Conservation (phyloP, 257 asterid genomes). For the Forsythia viridissima region DNA sequence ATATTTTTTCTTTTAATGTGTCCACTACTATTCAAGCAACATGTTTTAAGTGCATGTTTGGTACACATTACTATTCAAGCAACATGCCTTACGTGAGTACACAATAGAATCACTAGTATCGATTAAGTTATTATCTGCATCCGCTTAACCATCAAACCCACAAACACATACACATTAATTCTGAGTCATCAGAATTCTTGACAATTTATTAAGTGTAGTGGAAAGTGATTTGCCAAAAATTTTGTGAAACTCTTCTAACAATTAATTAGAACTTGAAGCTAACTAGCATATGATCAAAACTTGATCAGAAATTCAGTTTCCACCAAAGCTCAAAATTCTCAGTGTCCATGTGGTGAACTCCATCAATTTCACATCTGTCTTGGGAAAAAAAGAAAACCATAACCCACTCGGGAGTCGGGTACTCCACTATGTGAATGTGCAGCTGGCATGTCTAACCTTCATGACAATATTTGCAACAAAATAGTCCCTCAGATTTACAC, state of each 20-base stretch:
- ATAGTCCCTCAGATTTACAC: background rate
- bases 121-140: background rate
- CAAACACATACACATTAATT: background rate
- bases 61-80: background rate
- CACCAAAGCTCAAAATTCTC: background rate
- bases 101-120: background rate
- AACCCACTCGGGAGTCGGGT: background rate
- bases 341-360: background rate
- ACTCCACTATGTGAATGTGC: background rate
- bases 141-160: background rate
- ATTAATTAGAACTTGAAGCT: background rate
- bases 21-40: background rate
- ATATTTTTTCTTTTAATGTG: background rate
- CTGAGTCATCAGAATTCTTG: background rate
- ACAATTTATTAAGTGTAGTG: background rate
- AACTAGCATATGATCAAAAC: background rate
- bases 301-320: background rate
- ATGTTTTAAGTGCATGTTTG: background rate
- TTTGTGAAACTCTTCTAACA: background rate
- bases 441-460: background rate
- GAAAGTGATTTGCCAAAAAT: background rate
- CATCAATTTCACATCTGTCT: background rate
- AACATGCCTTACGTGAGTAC: background rate
- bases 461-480: background rate
- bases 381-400: background rate